These are phyloP conservation scores for Rhizopus sp. DNA, from an alignment of 371 early-diverging fungal species.

Conservation along the genomic window DNA sequence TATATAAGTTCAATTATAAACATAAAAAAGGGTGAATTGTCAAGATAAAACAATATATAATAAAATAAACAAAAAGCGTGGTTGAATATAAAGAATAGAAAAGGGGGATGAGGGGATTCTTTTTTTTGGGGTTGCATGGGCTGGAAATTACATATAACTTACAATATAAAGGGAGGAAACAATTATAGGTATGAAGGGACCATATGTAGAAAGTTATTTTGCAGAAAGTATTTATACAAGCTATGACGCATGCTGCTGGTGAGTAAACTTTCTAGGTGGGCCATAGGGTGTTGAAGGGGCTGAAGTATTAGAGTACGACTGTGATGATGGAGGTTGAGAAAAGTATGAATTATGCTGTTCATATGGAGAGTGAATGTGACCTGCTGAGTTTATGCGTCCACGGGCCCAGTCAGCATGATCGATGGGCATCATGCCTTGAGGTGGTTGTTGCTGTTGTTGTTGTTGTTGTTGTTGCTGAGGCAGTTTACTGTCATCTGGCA, in stretches of 20 bases:
- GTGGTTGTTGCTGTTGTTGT: constrained; percentile 12
- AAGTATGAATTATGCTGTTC: constrained; percentile 27
- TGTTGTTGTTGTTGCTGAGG: constrained; percentile 15
- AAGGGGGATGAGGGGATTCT: neutral
- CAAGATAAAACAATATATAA: constrained; percentile 4
- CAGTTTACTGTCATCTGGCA: constrained; percentile 17
- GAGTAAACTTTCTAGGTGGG: constrained; percentile 15
- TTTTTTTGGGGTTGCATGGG: constrained; percentile 1
- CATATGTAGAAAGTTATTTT: neutral
- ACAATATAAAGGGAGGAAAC: constrained; percentile 5
- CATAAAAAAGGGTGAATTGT: neutral
- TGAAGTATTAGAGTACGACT: constrained; percentile 16
- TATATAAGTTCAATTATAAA: no score
- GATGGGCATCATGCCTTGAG: constrained; percentile 15
- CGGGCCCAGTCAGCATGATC: constrained; percentile 21
- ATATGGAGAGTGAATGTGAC: constrained; percentile 21
- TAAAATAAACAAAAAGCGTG: neutral
- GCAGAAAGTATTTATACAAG: neutral
- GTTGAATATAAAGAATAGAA: constrained; percentile 1
- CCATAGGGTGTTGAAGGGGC: constrained; percentile 25
- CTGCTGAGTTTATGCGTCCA: constrained; percentile 21
- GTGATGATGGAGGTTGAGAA: constrained; percentile 17
- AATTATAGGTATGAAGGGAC: constrained; percentile 6
- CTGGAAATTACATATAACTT: constrained; percentile 17
- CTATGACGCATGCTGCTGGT: constrained; percentile 16